A percentile compares a stretch with the other conserved stretches of the same genome.
These are phyloP conservation scores for Fusarium siculi DNA, from an alignment of 2,329 filamentous ascomycete genomes.

Conservation along the genomic window DNA sequence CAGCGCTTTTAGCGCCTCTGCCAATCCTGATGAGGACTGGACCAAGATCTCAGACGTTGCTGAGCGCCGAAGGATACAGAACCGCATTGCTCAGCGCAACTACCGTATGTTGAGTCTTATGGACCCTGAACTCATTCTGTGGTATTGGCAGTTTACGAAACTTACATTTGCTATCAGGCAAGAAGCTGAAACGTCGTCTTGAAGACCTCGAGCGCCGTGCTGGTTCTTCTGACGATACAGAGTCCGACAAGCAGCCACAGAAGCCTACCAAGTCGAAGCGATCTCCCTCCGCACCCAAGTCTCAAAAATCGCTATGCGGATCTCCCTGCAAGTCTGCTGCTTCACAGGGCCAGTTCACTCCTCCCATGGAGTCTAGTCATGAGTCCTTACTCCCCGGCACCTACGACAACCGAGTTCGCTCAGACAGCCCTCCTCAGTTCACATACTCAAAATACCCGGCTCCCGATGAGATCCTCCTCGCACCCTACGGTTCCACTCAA, in stretches of 20 bases:
- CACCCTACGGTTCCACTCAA: conserved; percentile 66
- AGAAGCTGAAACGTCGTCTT: conserved; percentile 90
- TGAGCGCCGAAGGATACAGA: conserved; percentile 93
- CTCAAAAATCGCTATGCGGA: conserved; percentile 44
- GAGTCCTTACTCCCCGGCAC: too few species aligned
- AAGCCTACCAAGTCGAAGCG: conserved; percentile 48
- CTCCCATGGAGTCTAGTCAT: conserved; percentile 69
- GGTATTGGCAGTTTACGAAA: not conserved
- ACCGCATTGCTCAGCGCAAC: conserved; percentile 96
- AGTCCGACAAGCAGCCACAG: conserved; percentile 46
- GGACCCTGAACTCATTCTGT: not conserved
- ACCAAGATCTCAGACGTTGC: conserved; percentile 98
- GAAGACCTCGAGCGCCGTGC: conserved; percentile 86
- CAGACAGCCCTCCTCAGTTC: conserved; percentile 77
- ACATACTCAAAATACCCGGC: conserved; percentile 74
- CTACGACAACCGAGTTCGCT: conserved; percentile 73
- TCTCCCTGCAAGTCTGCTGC: conserved; percentile 52
- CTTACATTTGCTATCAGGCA: conserved; percentile 64
- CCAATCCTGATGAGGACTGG: conserved; percentile 98
- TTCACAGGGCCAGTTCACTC: conserved; percentile 67
- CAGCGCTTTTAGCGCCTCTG: conserved; percentile 93
- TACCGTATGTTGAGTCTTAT: conserved; percentile 78
- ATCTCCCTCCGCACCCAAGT: conserved; percentile 43
- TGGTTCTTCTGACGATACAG: conserved; percentile 63
- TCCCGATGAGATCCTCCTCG: conserved; percentile 71